Conservation (phyloP, 805 yeast species). For the Tetrapisispora phaffii region DNA sequence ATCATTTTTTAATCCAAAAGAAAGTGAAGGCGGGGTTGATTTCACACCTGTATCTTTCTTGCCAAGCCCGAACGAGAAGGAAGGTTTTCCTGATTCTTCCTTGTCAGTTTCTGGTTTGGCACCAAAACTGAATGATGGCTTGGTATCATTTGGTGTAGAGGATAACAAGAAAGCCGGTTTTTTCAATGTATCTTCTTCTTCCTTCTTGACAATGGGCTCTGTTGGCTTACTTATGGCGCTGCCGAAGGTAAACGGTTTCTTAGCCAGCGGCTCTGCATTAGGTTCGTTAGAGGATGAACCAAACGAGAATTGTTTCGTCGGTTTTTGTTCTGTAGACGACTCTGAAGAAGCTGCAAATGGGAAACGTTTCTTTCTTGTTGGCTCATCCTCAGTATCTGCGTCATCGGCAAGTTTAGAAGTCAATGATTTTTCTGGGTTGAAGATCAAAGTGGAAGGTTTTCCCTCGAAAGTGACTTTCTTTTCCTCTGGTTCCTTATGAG, state of each 20-base stretch:
- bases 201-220: not conserved
- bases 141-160: not conserved
- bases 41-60: not conserved
- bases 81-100: slow-evolving; percentile 4
- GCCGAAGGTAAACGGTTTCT: slow-evolving; percentile 6
- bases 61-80: slow-evolving; percentile 8
- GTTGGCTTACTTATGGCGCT: not conserved
- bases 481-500: not conserved
- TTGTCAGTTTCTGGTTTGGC: not conserved
- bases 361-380: not conserved
- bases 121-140: slow-evolving; percentile 6
- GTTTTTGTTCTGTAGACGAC: not conserved
- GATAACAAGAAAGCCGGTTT: slow-evolving; percentile 19
- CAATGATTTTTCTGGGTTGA: not conserved
- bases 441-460: not conserved
- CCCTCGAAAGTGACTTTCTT: not conserved
- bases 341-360: not conserved
- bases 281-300: not conserved
- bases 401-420: not conserved
- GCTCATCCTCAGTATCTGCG: not conserved
- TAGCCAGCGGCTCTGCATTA: not conserved
- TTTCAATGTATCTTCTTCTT: not conserved
- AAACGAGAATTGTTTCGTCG: not conserved
- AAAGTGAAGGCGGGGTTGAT: not conserved
- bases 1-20: slow-evolving; percentile 6